A percentile compares a stretch with the other conserved stretches of the same genome.
Evolutionary conservation across 306 rosid genomes (phyloP).

Genomic region (Echinosophora koreensis): DNA sequence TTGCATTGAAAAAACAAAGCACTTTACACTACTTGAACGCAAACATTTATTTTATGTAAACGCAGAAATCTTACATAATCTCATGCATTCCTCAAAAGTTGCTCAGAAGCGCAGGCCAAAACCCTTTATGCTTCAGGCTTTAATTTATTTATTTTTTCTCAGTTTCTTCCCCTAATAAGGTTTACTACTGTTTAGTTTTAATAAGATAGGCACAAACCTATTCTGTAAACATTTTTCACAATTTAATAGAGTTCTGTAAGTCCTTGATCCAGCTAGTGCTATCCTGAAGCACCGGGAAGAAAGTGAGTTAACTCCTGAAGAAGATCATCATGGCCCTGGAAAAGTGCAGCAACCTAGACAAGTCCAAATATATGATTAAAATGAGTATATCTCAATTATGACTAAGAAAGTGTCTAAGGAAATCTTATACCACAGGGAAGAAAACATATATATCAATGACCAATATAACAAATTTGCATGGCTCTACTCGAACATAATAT

Average conservation of each 20-base stretch:
- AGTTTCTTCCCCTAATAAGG: background rate
- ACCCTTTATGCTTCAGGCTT: background rate
- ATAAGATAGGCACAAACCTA: background rate
- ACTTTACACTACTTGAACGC: too few species aligned
- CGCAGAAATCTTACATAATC: background rate
- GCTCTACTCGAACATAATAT: too few species aligned
- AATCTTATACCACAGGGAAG: background rate
- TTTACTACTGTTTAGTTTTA: background rate
- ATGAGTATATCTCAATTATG: background rate
- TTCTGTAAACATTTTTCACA: background rate
- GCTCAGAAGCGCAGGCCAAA: too few species aligned
- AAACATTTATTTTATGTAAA: background rate
- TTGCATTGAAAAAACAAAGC: background rate
- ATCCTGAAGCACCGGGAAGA: slow-evolving; percentile 60
- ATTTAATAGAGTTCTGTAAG: background rate
- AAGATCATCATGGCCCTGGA: slow-evolving; percentile 64
- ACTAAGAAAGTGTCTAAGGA: background rate
- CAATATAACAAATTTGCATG: background rate
- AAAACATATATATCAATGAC: background rate
- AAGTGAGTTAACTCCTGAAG: slow-evolving; percentile 65
- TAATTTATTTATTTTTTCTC: too few species aligned
- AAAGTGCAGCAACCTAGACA: slow-evolving; percentile 60
- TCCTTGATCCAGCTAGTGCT: slow-evolving; percentile 36
- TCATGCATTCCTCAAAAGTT: background rate
- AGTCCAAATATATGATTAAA: slow-evolving; percentile 9